These are phyloP conservation scores for Staphylotrichum longicolle DNA, from an alignment of 495 filamentous ascomycete genomes.

Conservation along the genomic window DNA sequence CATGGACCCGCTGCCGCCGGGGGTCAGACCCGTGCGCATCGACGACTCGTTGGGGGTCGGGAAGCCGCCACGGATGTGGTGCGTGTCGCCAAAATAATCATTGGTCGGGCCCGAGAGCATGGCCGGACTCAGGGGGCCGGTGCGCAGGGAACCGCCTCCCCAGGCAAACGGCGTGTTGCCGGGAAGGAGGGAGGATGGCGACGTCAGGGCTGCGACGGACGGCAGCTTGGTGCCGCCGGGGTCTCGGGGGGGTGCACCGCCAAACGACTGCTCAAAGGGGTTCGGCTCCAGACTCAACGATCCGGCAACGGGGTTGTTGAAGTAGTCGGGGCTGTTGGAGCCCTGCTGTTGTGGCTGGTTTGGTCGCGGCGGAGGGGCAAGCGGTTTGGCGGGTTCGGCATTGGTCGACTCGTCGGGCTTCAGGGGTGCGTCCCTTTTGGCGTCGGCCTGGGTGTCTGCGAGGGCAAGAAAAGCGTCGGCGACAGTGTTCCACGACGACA, in stretches of 20 bases:
- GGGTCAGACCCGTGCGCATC: constrained; percentile 85
- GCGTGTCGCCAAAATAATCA: constrained; percentile 71
- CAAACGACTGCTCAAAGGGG: constrained; percentile 93
- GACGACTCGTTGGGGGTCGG: constrained; percentile 98
- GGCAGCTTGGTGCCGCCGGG: constrained; percentile 85
- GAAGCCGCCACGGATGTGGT: constrained; percentile 78
- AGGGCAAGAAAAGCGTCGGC: constrained; percentile 25
- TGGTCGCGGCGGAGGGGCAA: constrained; percentile 80
- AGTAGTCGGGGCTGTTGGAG: constrained; percentile 71
- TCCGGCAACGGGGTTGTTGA: constrained; percentile 56
- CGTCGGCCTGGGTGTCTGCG: constrained; percentile 33
- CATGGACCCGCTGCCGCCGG: constrained; percentile 95
- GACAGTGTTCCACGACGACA: constrained; percentile 22
- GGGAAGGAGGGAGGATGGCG: constrained; percentile 75
- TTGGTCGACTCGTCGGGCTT: constrained; percentile 37
- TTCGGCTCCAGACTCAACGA: constrained; percentile 82
- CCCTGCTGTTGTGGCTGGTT: constrained; percentile 41
- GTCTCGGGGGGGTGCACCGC: constrained; percentile 66
- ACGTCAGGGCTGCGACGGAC: constrained; percentile 86
- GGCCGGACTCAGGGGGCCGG: constrained; percentile 91
- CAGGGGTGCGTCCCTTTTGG: constrained; percentile 37
- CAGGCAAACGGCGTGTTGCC: constrained; percentile 74
- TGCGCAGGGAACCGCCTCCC: constrained; percentile 78
- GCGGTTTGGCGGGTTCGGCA: constrained; percentile 52
- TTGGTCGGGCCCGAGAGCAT: constrained; percentile 88